Evolutionary conservation across 208 protist species (phyloP).

Genomic region (Herpetomonas samuelpessoai): DNA sequence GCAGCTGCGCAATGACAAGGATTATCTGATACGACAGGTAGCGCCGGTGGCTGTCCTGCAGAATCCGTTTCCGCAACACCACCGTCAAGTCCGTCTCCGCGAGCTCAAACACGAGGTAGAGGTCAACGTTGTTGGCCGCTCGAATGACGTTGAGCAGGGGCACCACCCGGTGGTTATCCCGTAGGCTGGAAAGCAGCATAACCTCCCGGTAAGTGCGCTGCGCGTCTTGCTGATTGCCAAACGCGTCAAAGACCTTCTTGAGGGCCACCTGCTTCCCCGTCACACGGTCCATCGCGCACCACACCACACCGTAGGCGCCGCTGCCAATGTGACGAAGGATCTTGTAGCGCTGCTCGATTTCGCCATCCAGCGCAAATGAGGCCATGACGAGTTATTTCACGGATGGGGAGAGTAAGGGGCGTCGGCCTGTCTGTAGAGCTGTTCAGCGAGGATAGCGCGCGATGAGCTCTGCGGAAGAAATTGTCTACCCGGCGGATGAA

Average conservation of each 20-base stretch:
- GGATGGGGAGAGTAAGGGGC: too few species aligned
- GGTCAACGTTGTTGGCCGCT: slow-evolving; percentile 95
- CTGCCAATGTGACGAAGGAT: slow-evolving; percentile 94
- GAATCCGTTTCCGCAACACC: slow-evolving; percentile 94
- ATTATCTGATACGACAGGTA: slow-evolving; percentile 96
- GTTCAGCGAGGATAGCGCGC: too few species aligned
- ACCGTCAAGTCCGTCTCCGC: slow-evolving; percentile 93
- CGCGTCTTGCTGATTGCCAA: slow-evolving; percentile 90
- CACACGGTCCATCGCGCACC: slow-evolving; percentile 90
- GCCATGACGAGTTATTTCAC: slow-evolving; percentile 31
- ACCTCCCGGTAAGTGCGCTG: slow-evolving; percentile 97
- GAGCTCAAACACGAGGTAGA: slow-evolving; percentile 98
- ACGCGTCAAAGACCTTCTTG: slow-evolving; percentile 98
- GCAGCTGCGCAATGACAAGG: slow-evolving; percentile 93
- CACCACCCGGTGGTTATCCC: slow-evolving; percentile 88
- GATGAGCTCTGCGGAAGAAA: too few species aligned
- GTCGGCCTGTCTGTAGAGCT: too few species aligned
- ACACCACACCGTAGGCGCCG: slow-evolving; percentile 95
- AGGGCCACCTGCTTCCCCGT: slow-evolving; percentile 88
- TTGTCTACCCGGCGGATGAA: too few species aligned
- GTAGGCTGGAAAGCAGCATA: slow-evolving; percentile 92
- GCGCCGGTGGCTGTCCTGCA: slow-evolving; percentile 93
- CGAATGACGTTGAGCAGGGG: slow-evolving; percentile 94
- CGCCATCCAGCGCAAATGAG: slow-evolving; percentile 83
- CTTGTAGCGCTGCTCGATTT: slow-evolving; percentile 93